Evolutionary conservation across 306 rosid genomes (phyloP), one percentile per base, ranked within the genome.

Genomic region (Inga oerstediana): DNA sequence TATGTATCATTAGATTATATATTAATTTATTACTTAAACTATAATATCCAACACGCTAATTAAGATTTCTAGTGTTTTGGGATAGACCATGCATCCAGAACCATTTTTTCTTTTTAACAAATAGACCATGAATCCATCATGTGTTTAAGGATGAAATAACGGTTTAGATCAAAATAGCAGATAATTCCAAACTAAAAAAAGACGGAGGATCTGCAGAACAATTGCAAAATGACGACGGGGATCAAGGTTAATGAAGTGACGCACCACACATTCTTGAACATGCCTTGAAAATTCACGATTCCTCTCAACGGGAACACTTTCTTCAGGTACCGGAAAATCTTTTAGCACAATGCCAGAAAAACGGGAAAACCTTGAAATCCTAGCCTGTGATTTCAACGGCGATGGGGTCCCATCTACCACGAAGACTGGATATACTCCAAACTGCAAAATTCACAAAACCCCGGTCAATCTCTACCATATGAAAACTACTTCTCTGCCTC

Each of bases 391-490:
- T 88, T 96, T 94, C 80, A 94, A 37, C 0, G 85, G 94, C 1
- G 98, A 94, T 3, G 99, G 95, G 77, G 88, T 90, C 80, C 98
- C 99, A 80, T 96, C 98, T 83, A 89, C 87, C 75, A 96, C 84
- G 56, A 96, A 96, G 82, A 96, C 97, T 0, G 95, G 97, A 84
- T 89, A 87, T 17, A 97, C 99, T 79, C 99, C 99, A 88, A 92
- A 94, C 98, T 96, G 87, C 77, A 87, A 84, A 72, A 82, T 12
- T 62, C 58, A 72, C 27, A 71, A 76, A 45, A 82, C 80, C 82
- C 59, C 45, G 27, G 83, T 79, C 79, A 54, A 62, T 30, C 87
- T 74, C 72, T 44, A 24, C 41, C 76, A 37, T 9, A 32, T 69
- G 22, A 20, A 43, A 11, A 24, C 11, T n/a, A 70, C 17, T n/a